Evolutionary conservation across 1,139 yeast genomes (phyloP).

Genomic region (Chernovozyma aurita): DNA sequence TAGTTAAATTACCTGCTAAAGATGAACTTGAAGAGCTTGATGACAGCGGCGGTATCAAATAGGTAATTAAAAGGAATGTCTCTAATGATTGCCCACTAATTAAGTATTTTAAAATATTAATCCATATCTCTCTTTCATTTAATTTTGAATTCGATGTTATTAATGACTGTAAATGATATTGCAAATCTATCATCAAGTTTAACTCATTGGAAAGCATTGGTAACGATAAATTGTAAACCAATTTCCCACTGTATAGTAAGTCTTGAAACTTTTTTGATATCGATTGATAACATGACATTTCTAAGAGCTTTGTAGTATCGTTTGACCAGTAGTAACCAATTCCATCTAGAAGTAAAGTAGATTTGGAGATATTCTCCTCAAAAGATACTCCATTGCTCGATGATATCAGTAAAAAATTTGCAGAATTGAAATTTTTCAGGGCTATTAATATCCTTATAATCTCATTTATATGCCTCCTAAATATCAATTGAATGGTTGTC

Average conservation of each 20-base stretch:
- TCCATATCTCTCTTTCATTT: conserved; percentile 41
- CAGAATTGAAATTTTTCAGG: conserved; percentile 30
- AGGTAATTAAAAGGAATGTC: conserved; percentile 36
- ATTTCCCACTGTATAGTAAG: conserved; percentile 29
- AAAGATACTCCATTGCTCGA: conserved; percentile 4
- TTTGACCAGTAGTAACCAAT: conserved; percentile 43
- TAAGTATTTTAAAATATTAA: conserved; percentile 38
- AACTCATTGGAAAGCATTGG: conserved; percentile 41
- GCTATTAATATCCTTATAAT: conserved; percentile 38
- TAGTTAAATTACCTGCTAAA: conserved; percentile 41
- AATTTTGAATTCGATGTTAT: conserved; percentile 15
- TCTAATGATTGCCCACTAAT: conserved; percentile 44
- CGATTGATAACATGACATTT: conserved; percentile 41
- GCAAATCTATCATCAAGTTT: conserved; percentile 42
- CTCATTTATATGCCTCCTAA: conserved; percentile 46
- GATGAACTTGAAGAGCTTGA: conserved; percentile 35
- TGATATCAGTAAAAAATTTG: conserved; percentile 8
- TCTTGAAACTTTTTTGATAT: conserved; percentile 36
- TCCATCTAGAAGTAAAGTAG: conserved; percentile 36
- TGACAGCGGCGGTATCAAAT: conserved; percentile 42
- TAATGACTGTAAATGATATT: conserved; percentile 35
- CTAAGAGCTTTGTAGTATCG: conserved; percentile 38
- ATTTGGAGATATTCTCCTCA: conserved; percentile 10
- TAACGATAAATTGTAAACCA: conserved; percentile 30
- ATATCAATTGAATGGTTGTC: conserved; percentile 43